Evolutionary conservation across 768 basidiomycete genomes (phyloP).

Genomic region (Pulveroboletus sp.): DNA sequence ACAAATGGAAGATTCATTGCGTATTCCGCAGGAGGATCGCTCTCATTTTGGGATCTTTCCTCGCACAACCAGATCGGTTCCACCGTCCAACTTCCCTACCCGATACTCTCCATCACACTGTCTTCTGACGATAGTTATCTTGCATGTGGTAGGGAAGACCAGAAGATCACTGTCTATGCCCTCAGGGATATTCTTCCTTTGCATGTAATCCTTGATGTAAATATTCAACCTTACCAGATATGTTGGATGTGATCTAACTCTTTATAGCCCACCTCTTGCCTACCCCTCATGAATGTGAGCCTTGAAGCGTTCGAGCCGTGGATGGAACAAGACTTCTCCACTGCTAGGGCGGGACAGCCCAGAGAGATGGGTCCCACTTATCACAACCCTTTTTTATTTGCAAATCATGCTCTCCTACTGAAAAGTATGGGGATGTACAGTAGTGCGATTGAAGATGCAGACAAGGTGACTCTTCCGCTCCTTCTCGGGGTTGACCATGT

Average conservation of each 20-base stretch:
- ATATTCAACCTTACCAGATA: background rate
- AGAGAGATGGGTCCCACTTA: no score
- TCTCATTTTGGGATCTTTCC: background rate
- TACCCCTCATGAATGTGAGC: conserved; percentile 2
- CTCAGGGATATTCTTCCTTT: background rate
- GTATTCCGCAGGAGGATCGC: background rate
- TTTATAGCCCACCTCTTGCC: background rate
- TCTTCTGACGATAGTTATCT: background rate
- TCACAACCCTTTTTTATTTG: background rate
- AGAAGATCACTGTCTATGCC: background rate
- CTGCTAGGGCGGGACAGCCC: no score
- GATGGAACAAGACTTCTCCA: background rate
- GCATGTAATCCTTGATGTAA: conserved; percentile 1
- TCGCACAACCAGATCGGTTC: background rate
- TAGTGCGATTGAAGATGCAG: background rate
- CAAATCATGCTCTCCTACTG: conserved; percentile 2
- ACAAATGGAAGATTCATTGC: background rate
- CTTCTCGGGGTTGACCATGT: background rate
- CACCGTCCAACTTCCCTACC: background rate
- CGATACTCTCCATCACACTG: background rate
- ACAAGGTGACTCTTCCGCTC: background rate
- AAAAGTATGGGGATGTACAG: background rate
- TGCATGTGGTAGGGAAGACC: background rate
- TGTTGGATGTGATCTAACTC: background rate
- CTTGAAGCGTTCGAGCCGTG: background rate